phyloP scores from a whole-genome alignment of 2,329 filamentous ascomycete species.

The Pseudogymnoascus sp. region DNA sequence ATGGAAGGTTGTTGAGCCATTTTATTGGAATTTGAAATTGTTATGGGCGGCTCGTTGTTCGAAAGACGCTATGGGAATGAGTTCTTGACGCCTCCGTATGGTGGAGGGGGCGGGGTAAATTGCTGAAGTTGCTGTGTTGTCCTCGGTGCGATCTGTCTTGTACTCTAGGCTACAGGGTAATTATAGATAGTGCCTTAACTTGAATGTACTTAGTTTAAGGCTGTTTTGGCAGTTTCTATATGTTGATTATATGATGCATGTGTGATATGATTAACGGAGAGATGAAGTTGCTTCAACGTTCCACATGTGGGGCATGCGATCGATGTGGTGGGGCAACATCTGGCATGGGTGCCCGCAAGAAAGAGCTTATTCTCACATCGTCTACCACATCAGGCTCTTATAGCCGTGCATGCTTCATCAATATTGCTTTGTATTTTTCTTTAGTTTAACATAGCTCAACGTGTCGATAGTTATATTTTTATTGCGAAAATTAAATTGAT shows the following conservation, averaged over 20 bases:
- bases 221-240: not conserved
- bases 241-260: not conserved
- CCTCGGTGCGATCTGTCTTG: not conserved
- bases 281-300: not conserved
- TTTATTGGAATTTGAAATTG: not conserved
- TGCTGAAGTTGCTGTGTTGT: not conserved
- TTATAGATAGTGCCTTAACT: not conserved
- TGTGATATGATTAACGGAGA: not conserved
- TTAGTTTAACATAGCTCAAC: not conserved
- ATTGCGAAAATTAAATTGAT: not conserved
- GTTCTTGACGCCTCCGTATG: not conserved
- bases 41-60: not conserved
- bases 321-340: not conserved
- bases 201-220: not conserved
- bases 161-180: not conserved
- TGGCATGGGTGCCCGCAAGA: not conserved
- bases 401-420: not conserved
- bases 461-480: not conserved
- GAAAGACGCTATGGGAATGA: not conserved
- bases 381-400: not conserved
- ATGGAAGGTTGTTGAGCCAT: conserved; percentile 7
- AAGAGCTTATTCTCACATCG: not conserved
- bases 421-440: not conserved
- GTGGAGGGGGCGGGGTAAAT: not conserved
- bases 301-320: not conserved